phyloP scores from a whole-genome alignment of 805 yeast species.

The Starmerella potacharoeniae region DNA sequence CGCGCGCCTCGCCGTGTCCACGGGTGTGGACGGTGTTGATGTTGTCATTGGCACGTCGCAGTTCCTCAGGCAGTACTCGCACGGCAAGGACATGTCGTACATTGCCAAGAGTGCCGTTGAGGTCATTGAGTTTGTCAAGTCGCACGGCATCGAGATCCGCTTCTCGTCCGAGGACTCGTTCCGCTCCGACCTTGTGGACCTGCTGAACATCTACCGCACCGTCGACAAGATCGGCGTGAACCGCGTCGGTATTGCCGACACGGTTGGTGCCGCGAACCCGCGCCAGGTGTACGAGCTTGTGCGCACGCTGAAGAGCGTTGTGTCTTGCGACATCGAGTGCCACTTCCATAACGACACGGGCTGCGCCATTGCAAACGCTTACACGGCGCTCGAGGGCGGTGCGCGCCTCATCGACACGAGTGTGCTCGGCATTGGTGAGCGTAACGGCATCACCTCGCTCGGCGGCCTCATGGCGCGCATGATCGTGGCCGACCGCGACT shows the following conservation, averaged over 20 bases:
- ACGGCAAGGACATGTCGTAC: constrained; percentile 97
- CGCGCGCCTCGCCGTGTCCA: constrained; percentile 91
- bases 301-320: constrained; percentile 84
- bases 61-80: constrained; percentile 85
- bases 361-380: constrained; percentile 97
- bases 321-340: constrained; percentile 93
- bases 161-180: constrained; percentile 95
- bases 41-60: constrained; percentile 96
- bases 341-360: constrained; percentile 99
- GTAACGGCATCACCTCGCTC: constrained; percentile 94
- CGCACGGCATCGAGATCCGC: constrained; percentile 92
- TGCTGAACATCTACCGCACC: constrained; percentile 88
- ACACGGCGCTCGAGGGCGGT: constrained; percentile 96
- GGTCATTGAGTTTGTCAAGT: constrained; percentile 93
- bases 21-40: constrained; percentile 98
- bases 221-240: constrained; percentile 96
- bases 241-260: constrained; percentile 98
- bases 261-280: constrained; percentile 98
- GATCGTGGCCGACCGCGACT: constrained; percentile 97
- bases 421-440: constrained; percentile 95
- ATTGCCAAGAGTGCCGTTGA: constrained; percentile 92
- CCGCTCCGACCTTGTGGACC: constrained; percentile 91
- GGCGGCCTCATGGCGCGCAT: constrained; percentile 99
- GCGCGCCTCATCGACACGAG: constrained; percentile 91
- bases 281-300: constrained; percentile 96